Evolutionary conservation across 306 rosid genomes (phyloP), one percentile per base, ranked within the genome.

Genomic region (Prunus dulcis): DNA sequence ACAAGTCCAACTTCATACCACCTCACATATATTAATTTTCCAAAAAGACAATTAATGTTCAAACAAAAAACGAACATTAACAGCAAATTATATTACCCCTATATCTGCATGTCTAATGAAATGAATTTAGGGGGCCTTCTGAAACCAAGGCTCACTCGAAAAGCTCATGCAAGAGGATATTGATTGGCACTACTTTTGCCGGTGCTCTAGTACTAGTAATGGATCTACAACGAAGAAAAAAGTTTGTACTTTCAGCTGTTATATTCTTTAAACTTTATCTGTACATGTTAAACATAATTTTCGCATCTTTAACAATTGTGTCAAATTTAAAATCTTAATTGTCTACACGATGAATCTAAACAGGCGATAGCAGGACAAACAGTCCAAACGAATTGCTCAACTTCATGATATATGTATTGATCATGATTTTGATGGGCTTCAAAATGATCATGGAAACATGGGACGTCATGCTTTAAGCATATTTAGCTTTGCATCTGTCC

Each of bases 401-500:
- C 63, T 2, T 57, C 17, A 68, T 23, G 52, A 19, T 45, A 65
- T n/a, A n/a, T n/a, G n/a, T n/a, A n/a, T n/a, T n/a, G n/a, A n/a
- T n/a, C n/a, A n/a, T n/a, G n/a, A 61, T 27, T 15, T 12, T 0
- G 14, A 3, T 11, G 64, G 66, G 23, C 38, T 64, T 34, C 66
- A 18, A 50, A 12, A 14, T 20, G 12, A 41, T 9, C 15, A 50
- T 25, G 12, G 62, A 30, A 15, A 32, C 12, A 49, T 47, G 45
- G 18, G 38, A 32, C 28, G 61, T 18, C 28, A 67, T 30, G 30
- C 74, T 57, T 77, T 76, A 17, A 76, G 52, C n/a, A 5, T 47
- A 12, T 81, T 75, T 53, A 64, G 46, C 23, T 81, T 63, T 30
- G 56, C 60, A 41, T 76, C 58, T 19, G 32, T 81, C 14, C 34